Percentiles rank a stretch among this genome's conserved stretches.
phyloP scores from a whole-genome alignment of 75 land plant species.

The Cupressus sempervirens region DNA sequence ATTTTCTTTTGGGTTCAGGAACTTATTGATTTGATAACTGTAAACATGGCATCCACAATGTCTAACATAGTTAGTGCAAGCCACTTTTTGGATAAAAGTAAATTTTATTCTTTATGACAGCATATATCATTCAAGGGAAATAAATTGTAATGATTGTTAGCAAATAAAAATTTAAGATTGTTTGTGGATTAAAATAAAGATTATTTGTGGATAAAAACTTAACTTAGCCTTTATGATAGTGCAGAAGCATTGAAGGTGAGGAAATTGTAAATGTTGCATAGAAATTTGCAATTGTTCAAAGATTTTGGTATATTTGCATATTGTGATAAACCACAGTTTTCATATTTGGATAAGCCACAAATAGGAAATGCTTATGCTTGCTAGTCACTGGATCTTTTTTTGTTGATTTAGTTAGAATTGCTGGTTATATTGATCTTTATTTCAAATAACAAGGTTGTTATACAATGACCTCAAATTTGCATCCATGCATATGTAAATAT shows the following conservation, averaged over 20 bases:
- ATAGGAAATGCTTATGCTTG: background rate
- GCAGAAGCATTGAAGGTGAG: background rate
- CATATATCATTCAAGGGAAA: background rate
- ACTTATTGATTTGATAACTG: too few species aligned
- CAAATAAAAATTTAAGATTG: background rate
- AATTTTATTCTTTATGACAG: background rate
- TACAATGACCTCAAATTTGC: background rate
- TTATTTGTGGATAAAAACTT: background rate
- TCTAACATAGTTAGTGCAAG: background rate
- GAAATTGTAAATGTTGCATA: background rate
- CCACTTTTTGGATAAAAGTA: background rate
- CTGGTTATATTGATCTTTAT: background rate
- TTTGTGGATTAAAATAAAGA: background rate
- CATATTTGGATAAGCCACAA: background rate
- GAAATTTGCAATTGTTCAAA: background rate
- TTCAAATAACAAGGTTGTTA: background rate
- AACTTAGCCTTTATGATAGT: background rate
- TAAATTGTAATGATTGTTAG: background rate
- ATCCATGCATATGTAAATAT: background rate
- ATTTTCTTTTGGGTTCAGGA: background rate
- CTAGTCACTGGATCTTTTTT: background rate
- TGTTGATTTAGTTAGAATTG: background rate
- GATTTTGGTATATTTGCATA: background rate
- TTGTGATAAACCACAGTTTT: background rate
- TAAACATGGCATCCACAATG: background rate